These are phyloP conservation scores for Penicillium sp. DNA, from an alignment of 2,329 filamentous ascomycete genomes.

Conservation along the genomic window DNA sequence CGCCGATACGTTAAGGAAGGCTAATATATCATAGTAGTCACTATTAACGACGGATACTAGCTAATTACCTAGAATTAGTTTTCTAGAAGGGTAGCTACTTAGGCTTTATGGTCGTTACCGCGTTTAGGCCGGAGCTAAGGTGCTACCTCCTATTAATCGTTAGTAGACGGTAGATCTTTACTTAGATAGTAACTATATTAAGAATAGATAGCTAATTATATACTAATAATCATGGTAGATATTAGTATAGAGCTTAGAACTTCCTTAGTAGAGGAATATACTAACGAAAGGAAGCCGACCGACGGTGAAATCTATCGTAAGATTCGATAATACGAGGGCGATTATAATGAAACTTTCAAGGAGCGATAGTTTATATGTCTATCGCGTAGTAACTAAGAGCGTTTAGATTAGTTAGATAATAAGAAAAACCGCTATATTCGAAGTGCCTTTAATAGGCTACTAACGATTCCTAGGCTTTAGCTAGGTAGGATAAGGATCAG, in stretches of 20 bases:
- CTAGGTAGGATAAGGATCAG: conserved; percentile 27
- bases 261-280: conserved; percentile 22
- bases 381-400: conserved; percentile 18
- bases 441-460: conserved; percentile 34
- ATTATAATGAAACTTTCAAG: conserved; percentile 13
- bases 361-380: conserved; percentile 19
- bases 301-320: conserved; percentile 27
- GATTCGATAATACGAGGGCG: conserved; percentile 22
- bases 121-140: conserved; percentile 18
- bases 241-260: conserved; percentile 14
- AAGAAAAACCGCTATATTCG: conserved; percentile 15
- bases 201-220: not conserved
- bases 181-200: conserved; percentile 21
- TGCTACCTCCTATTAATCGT: conserved; percentile 20
- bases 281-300: conserved; percentile 20
- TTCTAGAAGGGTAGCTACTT: conserved; percentile 20
- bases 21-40: conserved; percentile 4
- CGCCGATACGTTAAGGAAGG: conserved; percentile 4
- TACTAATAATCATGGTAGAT: conserved; percentile 16
- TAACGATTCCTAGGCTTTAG: conserved; percentile 34
- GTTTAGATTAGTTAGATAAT: conserved; percentile 16
- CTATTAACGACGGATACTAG: conserved; percentile 6
- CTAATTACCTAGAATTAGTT: conserved; percentile 16
- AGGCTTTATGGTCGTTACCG: conserved; percentile 29
- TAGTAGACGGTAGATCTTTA: conserved; percentile 37